Evolutionary conservation across 148 eudicot species (phyloP), one percentile per base, ranked within the genome.

Genomic region (Spergularia marina): DNA sequence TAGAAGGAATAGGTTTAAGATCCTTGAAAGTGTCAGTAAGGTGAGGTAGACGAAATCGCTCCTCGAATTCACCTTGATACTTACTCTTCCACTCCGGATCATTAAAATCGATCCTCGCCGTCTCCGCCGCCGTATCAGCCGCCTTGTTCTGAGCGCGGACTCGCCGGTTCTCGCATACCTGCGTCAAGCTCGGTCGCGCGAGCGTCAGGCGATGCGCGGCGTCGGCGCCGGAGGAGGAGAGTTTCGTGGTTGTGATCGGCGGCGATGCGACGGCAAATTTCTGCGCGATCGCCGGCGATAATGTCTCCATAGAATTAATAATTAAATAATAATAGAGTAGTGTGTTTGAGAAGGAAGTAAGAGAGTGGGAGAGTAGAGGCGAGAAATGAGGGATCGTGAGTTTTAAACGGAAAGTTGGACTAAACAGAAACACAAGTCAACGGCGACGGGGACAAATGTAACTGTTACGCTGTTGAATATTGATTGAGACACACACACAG

Each of bases 1-100:
- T 91, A 41, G 98, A 91, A 23, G 93, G 98, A 72, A 83, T 84
- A 7, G 97, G 88, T 18, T 72, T 79, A 21, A 93, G 86, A 67
- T 94, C 84, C 9, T 67, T 74, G 77, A 90, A 81, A 59, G 74
- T 65, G 57, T 94, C 95, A 13, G 90, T 84, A 36, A 94, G 79
- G 70, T 94, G 98, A 25, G 97, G 98, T 13, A 94, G 78, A 54
- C 72, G 71, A 63, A 94, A 94, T 4, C 97, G 83, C 4, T 63
- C 74, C 83, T 90, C 91, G 74, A 94, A 94, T 23, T 91, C 95
- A 20, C 70, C 30, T 81, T 89, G 80, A 64, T 73, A 94, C 82
- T 82, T 89, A 0, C 25, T 58, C 82, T 89, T 90, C 98, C 98
- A 94, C 14, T 84, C 85, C 0, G 90, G 91, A 89, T 94, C 97